These are phyloP conservation scores for Psilocybe cubensis DNA, from an alignment of 768 basidiomycete genomes.

Conservation along the genomic window DNA sequence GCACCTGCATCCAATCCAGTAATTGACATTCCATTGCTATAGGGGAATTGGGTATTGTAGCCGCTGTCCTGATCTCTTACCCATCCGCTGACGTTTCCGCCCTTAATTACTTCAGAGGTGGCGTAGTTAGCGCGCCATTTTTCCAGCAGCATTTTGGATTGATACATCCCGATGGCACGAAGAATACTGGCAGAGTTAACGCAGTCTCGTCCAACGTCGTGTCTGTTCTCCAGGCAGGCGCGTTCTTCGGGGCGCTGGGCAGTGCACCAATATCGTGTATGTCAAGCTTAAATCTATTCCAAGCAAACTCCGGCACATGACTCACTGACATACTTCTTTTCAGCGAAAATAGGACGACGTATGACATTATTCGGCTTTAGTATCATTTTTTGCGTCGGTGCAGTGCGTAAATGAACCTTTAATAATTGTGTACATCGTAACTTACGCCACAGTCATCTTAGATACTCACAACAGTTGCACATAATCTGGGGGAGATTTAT, in stretches of 20 bases:
- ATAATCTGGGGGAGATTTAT: constrained; percentile 71
- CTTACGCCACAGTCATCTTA: constrained; percentile 24
- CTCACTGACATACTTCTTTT: neutral
- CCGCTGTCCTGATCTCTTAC: neutral
- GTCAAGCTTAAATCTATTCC: constrained; percentile 18
- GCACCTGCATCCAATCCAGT: neutral
- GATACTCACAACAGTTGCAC: constrained; percentile 75
- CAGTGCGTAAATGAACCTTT: constrained; percentile 46
- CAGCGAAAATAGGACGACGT: constrained; percentile 69
- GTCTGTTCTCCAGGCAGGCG: constrained; percentile 84
- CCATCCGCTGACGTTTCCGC: neutral
- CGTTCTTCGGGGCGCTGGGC: constrained; percentile 84
- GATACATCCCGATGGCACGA: constrained; percentile 38
- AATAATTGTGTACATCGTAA: neutral
- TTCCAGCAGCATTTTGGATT: constrained; percentile 70
- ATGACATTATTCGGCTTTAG: constrained; percentile 65
- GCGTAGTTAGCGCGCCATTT: constrained; percentile 65
- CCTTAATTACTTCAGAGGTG: constrained; percentile 50
- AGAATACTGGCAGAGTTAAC: constrained; percentile 41
- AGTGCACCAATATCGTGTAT: constrained; percentile 72
- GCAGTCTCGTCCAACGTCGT: constrained; percentile 82
- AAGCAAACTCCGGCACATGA: neutral
- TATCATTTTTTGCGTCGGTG: constrained; percentile 70
- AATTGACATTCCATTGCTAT: neutral
- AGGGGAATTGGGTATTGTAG: constrained; percentile 29